phyloP scores from a whole-genome alignment of 176 grass and related monocot species.

The Poa annua region DNA sequence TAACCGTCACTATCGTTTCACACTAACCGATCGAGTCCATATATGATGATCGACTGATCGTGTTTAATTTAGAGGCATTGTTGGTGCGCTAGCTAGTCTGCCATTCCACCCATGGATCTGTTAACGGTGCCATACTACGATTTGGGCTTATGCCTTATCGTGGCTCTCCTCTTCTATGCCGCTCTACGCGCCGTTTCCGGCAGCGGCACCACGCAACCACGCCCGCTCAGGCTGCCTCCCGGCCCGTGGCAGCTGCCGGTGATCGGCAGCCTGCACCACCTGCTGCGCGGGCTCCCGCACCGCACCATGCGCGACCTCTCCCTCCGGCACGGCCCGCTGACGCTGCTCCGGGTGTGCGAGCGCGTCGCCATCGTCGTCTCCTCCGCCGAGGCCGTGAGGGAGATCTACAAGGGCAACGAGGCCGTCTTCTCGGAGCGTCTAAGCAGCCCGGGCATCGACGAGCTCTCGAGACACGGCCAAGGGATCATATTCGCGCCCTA shows the following conservation, averaged over 20 bases:
- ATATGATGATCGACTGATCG: not conserved
- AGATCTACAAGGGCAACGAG: conserved; percentile 52
- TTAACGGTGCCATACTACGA: not conserved
- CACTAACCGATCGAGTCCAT: not conserved
- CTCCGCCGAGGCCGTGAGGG: conserved; percentile 39
- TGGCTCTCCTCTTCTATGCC: not conserved
- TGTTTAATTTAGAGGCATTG: too few relatives aligned
- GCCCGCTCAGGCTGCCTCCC: conserved; percentile 33
- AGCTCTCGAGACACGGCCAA: conserved; percentile 13
- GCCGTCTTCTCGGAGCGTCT: conserved; percentile 33
- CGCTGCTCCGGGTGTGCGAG: conserved; percentile 49
- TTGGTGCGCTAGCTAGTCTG: too few relatives aligned
- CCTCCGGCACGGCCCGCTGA: conserved; percentile 40
- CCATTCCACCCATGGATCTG: not conserved
- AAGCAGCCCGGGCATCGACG: conserved; percentile 26
- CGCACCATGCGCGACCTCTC: conserved; percentile 39
- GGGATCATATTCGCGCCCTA: conserved; percentile 51
- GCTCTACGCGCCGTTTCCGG: not conserved
- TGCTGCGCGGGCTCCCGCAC: conserved; percentile 38
- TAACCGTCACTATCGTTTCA: not conserved
- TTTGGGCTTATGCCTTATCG: not conserved
- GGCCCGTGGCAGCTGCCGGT: conserved; percentile 42
- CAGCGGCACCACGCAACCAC: not conserved
- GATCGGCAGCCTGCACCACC: conserved; percentile 55
- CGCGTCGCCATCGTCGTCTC: conserved; percentile 38